Evolutionary conservation across 768 basidiomycete species (phyloP).

Genomic region (Psilocybe cyanescens): DNA sequence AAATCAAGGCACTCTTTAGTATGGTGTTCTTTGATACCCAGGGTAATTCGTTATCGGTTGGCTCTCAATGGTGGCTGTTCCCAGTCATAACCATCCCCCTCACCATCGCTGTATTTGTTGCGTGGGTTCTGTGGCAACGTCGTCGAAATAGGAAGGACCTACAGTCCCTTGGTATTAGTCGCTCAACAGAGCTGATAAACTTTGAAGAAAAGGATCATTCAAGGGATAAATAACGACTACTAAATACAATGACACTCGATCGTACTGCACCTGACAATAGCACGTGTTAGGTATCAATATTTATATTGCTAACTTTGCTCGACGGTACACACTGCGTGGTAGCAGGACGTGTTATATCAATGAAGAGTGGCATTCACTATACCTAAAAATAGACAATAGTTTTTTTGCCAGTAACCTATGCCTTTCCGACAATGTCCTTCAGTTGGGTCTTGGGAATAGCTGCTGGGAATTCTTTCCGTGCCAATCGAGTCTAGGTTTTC

Average conservation of each 20-base stretch:
- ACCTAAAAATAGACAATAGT: too few species aligned
- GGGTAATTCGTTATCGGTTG: slow-evolving; percentile 11
- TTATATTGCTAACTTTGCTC: too few species aligned
- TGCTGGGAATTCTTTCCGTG: slow-evolving; percentile 48
- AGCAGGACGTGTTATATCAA: too few species aligned
- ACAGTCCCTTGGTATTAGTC: not conserved
- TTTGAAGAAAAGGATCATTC: not conserved
- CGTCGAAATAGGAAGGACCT: slow-evolving; percentile 1
- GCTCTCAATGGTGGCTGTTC: slow-evolving; percentile 23
- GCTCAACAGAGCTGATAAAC: not conserved
- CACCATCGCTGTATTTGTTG: slow-evolving; percentile 20
- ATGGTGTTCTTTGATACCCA: slow-evolving; percentile 25
- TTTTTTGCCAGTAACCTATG: not conserved
- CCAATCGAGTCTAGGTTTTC: slow-evolving; percentile 54
- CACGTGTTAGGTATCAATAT: too few species aligned
- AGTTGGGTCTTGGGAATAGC: slow-evolving; percentile 61
- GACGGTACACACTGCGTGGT: too few species aligned
- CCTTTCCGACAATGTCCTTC: slow-evolving; percentile 35
- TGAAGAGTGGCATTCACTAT: too few species aligned
- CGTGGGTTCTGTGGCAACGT: slow-evolving; percentile 21
- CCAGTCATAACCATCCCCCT: slow-evolving; percentile 25
- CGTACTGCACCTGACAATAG: too few species aligned
- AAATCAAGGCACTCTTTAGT: slow-evolving; percentile 25
- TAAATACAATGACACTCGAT: too few species aligned
- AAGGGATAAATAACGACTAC: too few species aligned